phyloP scores from a whole-genome alignment of 768 basidiomycete species.

The Rhizopogon vinicolor region DNA sequence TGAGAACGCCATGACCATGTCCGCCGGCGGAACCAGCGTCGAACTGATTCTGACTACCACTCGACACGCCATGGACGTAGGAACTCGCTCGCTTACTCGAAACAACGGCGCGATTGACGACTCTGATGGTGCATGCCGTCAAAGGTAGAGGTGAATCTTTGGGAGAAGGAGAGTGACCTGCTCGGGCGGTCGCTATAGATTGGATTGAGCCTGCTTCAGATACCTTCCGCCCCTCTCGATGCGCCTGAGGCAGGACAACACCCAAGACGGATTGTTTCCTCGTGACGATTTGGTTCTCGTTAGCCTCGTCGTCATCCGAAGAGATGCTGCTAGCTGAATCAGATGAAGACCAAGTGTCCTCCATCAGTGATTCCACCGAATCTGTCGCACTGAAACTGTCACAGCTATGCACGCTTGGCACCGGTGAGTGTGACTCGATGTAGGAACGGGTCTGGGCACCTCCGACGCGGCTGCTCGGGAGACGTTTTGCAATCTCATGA shows the following conservation, averaged over 20 bases:
- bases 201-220: slow-evolving; percentile 28
- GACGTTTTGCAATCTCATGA: slow-evolving; percentile 53
- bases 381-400: slow-evolving; percentile 40
- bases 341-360: slow-evolving; percentile 54
- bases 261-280: slow-evolving; percentile 42
- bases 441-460: slow-evolving; percentile 16
- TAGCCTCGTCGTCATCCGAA: slow-evolving; percentile 36
- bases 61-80: slow-evolving; percentile 21
- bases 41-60: slow-evolving; percentile 9
- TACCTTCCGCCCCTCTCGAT: slow-evolving; percentile 36
- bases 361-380: slow-evolving; percentile 61
- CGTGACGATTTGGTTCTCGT: slow-evolving; percentile 12
- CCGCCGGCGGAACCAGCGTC: slow-evolving; percentile 8
- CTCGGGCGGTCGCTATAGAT: slow-evolving; percentile 32
- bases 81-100: slow-evolving; percentile 22
- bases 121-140: slow-evolving; percentile 17
- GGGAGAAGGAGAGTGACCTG: slow-evolving; percentile 20
- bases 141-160: slow-evolving; percentile 6
- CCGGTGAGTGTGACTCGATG: slow-evolving; percentile 26
- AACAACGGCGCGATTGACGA: slow-evolving; percentile 20
- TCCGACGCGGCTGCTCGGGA: slow-evolving; percentile 41
- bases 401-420: slow-evolving; percentile 39
- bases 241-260: slow-evolving; percentile 40
- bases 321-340: slow-evolving; percentile 46
- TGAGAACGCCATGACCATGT: slow-evolving; percentile 9